These are phyloP conservation scores for Fusarium sp. DNA, from an alignment of 2,329 filamentous ascomycete genomes.

Conservation along the genomic window DNA sequence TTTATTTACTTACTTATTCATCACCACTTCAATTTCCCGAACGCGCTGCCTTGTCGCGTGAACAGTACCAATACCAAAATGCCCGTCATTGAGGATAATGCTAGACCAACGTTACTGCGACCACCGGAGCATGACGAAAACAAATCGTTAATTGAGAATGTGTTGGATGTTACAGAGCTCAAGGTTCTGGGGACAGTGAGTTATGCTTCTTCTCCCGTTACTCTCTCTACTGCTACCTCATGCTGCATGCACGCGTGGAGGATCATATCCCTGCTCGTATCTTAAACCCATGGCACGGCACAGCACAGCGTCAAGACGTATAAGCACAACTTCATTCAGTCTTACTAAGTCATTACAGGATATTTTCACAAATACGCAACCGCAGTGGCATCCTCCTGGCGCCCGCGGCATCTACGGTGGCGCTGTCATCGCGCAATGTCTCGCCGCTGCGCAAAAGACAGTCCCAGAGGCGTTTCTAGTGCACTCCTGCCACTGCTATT, in stretches of 20 bases:
- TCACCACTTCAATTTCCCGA: neutral
- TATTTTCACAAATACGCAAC: conserved; percentile 94
- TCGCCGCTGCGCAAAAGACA: conserved; percentile 89
- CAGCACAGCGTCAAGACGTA: neutral
- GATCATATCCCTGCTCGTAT: neutral
- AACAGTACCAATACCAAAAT: conserved; percentile 18
- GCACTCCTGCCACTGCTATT: conserved; percentile 99
- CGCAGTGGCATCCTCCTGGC: conserved; percentile 91
- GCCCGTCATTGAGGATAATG: conserved; percentile 45
- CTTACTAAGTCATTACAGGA: conserved; percentile 65
- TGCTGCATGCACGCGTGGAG: neutral
- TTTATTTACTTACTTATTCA: neutral
- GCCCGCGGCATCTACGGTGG: conserved; percentile 95
- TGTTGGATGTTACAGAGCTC: conserved; percentile 86
- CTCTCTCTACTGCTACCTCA: neutral
- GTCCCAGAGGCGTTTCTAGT: conserved; percentile 84
- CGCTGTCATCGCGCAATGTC: conserved; percentile 90
- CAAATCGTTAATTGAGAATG: conserved; percentile 88
- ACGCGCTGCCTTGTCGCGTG: conserved; percentile 6
- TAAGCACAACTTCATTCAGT: neutral
- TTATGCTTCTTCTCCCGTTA: conserved; percentile 23
- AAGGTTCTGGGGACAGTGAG: conserved; percentile 79
- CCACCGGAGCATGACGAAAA: conserved; percentile 79
- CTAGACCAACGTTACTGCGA: conserved; percentile 65
- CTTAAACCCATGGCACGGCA: neutral